Conservation (phyloP, 2,329 filamentous ascomycete genomes). For the Sclerotinia glacialis region DNA sequence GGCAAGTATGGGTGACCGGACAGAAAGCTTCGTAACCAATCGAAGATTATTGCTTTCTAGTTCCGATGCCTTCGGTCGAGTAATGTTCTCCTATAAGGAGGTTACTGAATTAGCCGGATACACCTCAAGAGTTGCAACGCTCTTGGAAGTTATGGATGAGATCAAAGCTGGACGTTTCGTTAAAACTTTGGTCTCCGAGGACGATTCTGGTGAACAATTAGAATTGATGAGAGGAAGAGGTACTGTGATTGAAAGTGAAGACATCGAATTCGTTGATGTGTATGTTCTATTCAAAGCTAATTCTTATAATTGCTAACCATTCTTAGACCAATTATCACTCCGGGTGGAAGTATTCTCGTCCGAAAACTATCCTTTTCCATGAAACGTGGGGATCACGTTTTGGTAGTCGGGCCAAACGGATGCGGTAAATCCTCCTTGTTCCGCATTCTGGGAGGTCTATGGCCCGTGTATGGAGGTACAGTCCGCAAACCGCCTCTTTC, state of each 20-base stretch:
- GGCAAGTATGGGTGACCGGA: conserved; percentile 64
- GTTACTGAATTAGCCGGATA: conserved; percentile 94
- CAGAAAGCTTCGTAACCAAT: conserved; percentile 87
- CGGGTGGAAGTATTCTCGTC: conserved; percentile 91
- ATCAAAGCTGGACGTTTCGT: conserved; percentile 87
- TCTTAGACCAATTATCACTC: conserved; percentile 79
- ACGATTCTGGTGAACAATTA: conserved; percentile 76
- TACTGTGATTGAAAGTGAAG: conserved; percentile 73
- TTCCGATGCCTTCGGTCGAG: conserved; percentile 89
- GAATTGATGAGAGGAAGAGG: conserved; percentile 80
- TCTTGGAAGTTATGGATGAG: conserved; percentile 93
- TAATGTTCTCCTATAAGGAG: conserved; percentile 98
- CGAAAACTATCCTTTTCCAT: conserved; percentile 84
- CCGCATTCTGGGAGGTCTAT: conserved; percentile 90
- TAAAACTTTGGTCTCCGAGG: conserved; percentile 93
- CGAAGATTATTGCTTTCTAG: conserved; percentile 86
- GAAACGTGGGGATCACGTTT: conserved; percentile 79
- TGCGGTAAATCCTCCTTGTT: conserved; percentile 97
- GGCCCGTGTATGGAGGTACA: conserved; percentile 94
- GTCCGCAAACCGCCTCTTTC: conserved; percentile 89
- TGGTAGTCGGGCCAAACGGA: conserved; percentile 91
- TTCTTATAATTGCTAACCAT: conserved; percentile 28
- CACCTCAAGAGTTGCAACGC: conserved; percentile 84
- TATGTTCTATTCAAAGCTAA: conserved; percentile 42
- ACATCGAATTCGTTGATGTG: conserved; percentile 84